These are phyloP conservation scores for Oryza glumipatula DNA, from an alignment of 176 grass and related monocot species.

Conservation along the genomic window DNA sequence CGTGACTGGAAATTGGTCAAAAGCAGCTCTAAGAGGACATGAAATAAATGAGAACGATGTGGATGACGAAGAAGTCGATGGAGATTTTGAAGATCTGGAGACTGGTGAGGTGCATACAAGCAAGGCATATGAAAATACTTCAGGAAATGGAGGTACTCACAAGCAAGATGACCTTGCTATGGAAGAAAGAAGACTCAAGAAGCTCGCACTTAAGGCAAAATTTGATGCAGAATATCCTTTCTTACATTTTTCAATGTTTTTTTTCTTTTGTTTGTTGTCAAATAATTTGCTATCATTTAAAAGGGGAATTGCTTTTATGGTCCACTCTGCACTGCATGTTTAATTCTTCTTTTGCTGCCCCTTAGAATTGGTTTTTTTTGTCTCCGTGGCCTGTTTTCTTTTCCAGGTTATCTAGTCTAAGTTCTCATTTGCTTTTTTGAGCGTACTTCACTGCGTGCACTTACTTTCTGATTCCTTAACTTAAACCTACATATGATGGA, in stretches of 20 bases:
- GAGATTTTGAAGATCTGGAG: constrained; percentile 97
- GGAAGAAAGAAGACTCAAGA: constrained; percentile 81
- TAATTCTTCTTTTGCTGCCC: constrained; percentile 32
- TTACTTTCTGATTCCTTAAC: constrained; percentile 62
- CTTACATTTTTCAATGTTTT: constrained; percentile 13
- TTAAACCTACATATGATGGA: constrained; percentile 71
- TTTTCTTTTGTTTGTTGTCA: constrained; percentile 3
- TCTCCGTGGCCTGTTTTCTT: constrained; percentile 12
- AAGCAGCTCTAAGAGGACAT: constrained; percentile 77
- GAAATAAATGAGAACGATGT: constrained; percentile 54
- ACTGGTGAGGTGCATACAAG: constrained; percentile 74
- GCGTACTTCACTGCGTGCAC: not conserved
- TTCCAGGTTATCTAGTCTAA: not conserved
- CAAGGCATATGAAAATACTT: constrained; percentile 37
- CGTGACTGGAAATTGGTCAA: constrained; percentile 97
- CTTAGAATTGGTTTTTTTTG: not conserved
- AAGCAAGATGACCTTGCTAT: constrained; percentile 56
- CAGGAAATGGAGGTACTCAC: constrained; percentile 28
- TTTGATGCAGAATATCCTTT: constrained; percentile 98
- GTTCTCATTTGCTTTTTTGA: not conserved
- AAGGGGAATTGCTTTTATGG: not conserved
- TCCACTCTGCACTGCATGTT: not conserved
- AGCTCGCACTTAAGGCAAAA: constrained; percentile 80
- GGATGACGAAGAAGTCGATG: constrained; percentile 68
- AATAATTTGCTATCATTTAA: constrained; percentile 10